Base-by-base conservation (phyloP, 768 basidiomycete species). In the Psilocybe cyanescens region DNA sequence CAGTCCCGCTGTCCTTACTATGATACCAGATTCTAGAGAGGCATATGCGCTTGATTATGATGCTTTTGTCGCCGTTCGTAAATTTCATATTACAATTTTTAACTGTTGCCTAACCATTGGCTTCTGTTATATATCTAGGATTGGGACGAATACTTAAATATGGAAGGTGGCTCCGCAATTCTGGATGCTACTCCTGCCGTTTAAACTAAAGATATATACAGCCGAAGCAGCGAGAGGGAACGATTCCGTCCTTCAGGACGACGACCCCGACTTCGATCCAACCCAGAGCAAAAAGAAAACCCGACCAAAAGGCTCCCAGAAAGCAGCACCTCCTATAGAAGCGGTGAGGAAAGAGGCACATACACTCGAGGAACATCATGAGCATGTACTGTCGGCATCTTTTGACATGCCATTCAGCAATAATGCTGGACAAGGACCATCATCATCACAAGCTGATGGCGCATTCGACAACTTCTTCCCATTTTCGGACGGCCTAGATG, bases 281-380 rank as follows among this genome's bases (percentile, higher is more conserved):
- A 61, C 59, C 16, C 50, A 56, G 4, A 61, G 57, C 6, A 67
- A 47, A 14, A 67, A 65, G 57, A 70, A 65, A 52, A 66, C 5
- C 11, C 28, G 60, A 58, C 3, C 60, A 17, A 67, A 70, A 37
- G n/a, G 29, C 76, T 71, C 60, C 50, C 60, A 48, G 69, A 76
- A 70, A 64, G 77, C 68, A 52, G 41, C 68, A 69, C 58, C 75
- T 68, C 52, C 72, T 68, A 33, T 73, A 8, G 88, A 89, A 67
- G 62, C 74, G 33, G 71, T 77, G 9, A 79, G 88, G 50, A 81
- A 80, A 48, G 83, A 85, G 30, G 67, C 75, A 58, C 84, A 90
- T 70, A 92, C 87, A 37, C 81, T 94, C n/a, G 76, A 85, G 9
- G 91, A 94, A 68, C 82, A 87, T 61, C 84, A 89, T 63, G 85